Base-by-base conservation (phyloP, 1,284 basidiomycete genomes). In the Ustilago xerochloae region DNA sequence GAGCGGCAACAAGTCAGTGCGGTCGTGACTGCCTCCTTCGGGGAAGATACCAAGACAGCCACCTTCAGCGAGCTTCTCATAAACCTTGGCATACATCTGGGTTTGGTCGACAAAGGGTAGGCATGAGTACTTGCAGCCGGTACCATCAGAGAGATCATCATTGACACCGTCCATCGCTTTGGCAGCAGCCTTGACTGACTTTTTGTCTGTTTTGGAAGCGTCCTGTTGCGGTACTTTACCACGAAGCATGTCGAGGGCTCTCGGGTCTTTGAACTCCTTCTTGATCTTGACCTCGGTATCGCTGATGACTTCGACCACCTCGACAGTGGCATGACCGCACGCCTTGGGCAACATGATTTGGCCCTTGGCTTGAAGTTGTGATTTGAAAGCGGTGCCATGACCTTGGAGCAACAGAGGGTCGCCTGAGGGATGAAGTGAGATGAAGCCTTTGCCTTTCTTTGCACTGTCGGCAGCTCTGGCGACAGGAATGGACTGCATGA, bases 1-100 rank as follows among this genome's bases (percentile, higher is more conserved):
- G 52, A 84, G 75, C 16, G 82, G 83, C 10, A 84, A 70, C 28
- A 84, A 64, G 50, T 84, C 83, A 33, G 83, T 84, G n/a, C 82
- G 81, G 61, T 84, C 83, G 56, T 84, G 83, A 52, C 77, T 80
- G 35, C 83, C 83, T 35, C 80, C 81, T 56, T 83, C 82, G 20
- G 82, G 81, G 57, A 84, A 84, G 63, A 83, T 83, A 46, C 81
- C 82, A 33, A 84, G 94, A 77, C 91, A 91, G 10, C 93, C 93
- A 16, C 93, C 93, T 57, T 92, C 89, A 64, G 91, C 92, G 64
- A 99, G 87, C 69, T 90, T 90, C 78, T 93, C 88, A 85, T 97
- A 99, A 4, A 99, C 97, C 68, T 93, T 89, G 22, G 91, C 90
- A 85, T 98, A 99, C 91, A 98, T 98, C 68, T 93, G 90, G 67